Percentiles rank a stretch among this genome's conserved stretches.
Conservation (phyloP, 495 filamentous ascomycete species). For the Bathelium albidoporum region DNA sequence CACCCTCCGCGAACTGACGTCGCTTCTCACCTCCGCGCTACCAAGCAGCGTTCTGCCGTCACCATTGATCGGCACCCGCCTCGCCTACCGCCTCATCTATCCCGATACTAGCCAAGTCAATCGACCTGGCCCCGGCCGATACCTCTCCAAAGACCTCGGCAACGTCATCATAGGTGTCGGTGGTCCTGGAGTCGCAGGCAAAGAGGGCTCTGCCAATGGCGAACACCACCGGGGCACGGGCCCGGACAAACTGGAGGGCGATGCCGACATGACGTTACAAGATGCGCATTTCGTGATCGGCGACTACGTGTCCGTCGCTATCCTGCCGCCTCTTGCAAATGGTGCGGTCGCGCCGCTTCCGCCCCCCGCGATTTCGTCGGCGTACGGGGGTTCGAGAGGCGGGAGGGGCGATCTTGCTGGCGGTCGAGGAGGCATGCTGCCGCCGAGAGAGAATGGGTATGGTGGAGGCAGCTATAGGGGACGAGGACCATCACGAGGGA, state of each 20-base stretch:
- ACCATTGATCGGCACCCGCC: slow-evolving; percentile 66
- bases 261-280: slow-evolving; percentile 59
- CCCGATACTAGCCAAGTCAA: slow-evolving; percentile 55
- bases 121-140: slow-evolving; percentile 44
- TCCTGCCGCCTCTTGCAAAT: slow-evolving; percentile 63
- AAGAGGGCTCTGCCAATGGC: slow-evolving; percentile 21
- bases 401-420: slow-evolving; percentile 28
- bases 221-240: slow-evolving; percentile 12
- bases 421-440: slow-evolving; percentile 17
- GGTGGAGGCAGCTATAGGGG: slow-evolving; percentile 28
- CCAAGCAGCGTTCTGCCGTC: slow-evolving; percentile 56
- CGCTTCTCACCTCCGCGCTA: slow-evolving; percentile 58
- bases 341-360: slow-evolving; percentile 57
- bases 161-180: slow-evolving; percentile 65
- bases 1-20: slow-evolving; percentile 71
- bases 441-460: slow-evolving; percentile 40
- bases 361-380: slow-evolving; percentile 29
- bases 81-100: slow-evolving; percentile 79
- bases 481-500: slow-evolving; percentile 9
- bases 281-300: slow-evolving; percentile 78
- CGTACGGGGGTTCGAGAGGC: slow-evolving; percentile 13
- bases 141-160: slow-evolving; percentile 66
- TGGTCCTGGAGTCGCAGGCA: slow-evolving; percentile 27
- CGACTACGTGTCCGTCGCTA: slow-evolving; percentile 74
- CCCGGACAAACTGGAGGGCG: slow-evolving; percentile 36